Percentiles rank a stretch among this genome's conserved stretches.
phyloP scores from a whole-genome alignment of 371 early-diverging fungal genomes.

The Mortierella sp. region DNA sequence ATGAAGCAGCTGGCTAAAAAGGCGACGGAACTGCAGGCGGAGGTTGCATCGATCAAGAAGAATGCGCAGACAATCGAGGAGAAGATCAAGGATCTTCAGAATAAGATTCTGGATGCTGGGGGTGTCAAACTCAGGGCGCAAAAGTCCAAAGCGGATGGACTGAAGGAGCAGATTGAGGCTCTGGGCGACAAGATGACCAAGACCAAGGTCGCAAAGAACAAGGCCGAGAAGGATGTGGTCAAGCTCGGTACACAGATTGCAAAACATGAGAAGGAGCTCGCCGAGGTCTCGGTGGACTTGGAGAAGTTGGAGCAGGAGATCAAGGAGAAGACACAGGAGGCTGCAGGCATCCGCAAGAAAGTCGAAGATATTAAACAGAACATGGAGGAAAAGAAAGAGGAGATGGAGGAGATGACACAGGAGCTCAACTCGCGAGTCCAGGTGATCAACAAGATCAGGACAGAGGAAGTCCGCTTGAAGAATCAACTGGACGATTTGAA shows the following conservation, averaged over 20 bases:
- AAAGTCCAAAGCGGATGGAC: slow-evolving; percentile 85
- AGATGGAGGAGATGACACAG: slow-evolving; percentile 73
- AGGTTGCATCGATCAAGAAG: slow-evolving; percentile 55
- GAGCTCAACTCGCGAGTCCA: slow-evolving; percentile 74
- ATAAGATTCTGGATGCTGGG: slow-evolving; percentile 91
- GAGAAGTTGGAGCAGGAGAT: slow-evolving; percentile 68
- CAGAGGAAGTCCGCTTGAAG: slow-evolving; percentile 72
- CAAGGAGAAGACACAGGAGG: slow-evolving; percentile 59
- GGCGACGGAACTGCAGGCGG: slow-evolving; percentile 57
- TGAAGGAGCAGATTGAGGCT: slow-evolving; percentile 80
- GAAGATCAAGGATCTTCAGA: slow-evolving; percentile 80
- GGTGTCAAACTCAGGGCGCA: slow-evolving; percentile 89
- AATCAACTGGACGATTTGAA: slow-evolving; percentile 71
- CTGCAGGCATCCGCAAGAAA: slow-evolving; percentile 61
- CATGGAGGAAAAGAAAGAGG: slow-evolving; percentile 78
- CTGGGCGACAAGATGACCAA: slow-evolving; percentile 73
- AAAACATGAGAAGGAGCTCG: slow-evolving; percentile 76
- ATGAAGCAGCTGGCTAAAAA: slow-evolving; percentile 57
- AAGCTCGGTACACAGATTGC: slow-evolving; percentile 72
- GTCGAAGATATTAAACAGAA: slow-evolving; percentile 66
- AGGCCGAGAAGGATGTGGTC: slow-evolving; percentile 79
- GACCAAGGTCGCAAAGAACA: slow-evolving; percentile 74
- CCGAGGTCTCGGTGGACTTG: slow-evolving; percentile 69
- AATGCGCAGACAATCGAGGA: slow-evolving; percentile 67
- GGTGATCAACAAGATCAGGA: slow-evolving; percentile 74